Base-by-base conservation (phyloP, 1,284 basidiomycete genomes). In the Ustilago hordei region DNA sequence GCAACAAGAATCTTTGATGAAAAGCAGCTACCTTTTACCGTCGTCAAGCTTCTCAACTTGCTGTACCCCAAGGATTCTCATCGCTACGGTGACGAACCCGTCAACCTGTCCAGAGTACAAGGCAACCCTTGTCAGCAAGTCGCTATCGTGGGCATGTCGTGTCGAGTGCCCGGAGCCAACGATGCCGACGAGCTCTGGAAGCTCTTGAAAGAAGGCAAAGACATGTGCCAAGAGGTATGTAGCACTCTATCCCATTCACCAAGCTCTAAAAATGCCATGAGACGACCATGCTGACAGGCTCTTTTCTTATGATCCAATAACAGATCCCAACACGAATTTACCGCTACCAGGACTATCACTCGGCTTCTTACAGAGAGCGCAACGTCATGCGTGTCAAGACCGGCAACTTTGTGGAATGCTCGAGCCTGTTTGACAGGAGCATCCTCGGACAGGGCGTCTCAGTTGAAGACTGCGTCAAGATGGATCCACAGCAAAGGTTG, bases 131-230 rank as follows among this genome's bases (percentile, higher is more conserved):
- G 68, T 32, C 64, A 75, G 36, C 67, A 76, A 53, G 43, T 80
- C 4, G 78, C 78, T 19, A 67, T 80, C 48, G 55, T 80, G n/a
- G 78, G 78, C 13, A 72, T 80, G 75, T 69, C 68, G 31, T 80
- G 78, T 55, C 65, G 69, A 9, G 63, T 78, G 8, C 78, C 78
- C 4, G 78, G 78, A 8, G 78, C 75, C n/a, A 48, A 75, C 13
- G 70, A 70, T 48, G 59, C 72, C 1, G 75, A 80, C 4, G 71
- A 71, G 45, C 64, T 78, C 6, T 80, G 78, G 78, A 35, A 59
- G 53, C 61, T 73, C 32, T 69, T 80, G 4, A 53, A 73, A 45
- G 60, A 67, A 13, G 78, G 78, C 55, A 64, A 61, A 34, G 62
- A 69, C 53, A 74, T 64, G 62, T 75, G 71, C 38, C 39, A 69